Evolutionary conservation across 495 filamentous ascomycete species (phyloP).

Genomic region (Penicillium cataractarum): DNA sequence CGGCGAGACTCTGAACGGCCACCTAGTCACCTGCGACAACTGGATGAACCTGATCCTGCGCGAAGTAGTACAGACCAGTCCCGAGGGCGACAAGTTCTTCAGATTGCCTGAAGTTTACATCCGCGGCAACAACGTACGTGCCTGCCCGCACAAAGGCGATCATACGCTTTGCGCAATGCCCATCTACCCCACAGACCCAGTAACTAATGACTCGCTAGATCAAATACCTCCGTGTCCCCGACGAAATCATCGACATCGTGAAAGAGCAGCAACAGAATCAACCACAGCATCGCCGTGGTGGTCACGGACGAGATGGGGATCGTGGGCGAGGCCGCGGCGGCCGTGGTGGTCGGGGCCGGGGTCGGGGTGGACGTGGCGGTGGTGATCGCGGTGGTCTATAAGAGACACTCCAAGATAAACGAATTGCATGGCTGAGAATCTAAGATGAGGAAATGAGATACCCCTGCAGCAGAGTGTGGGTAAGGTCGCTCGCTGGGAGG

Average conservation of each 20-base stretch:
- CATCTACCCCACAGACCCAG: not conserved
- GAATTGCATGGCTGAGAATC: slow-evolving; percentile 29
- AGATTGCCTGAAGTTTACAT: slow-evolving; percentile 92
- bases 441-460: slow-evolving; percentile 40
- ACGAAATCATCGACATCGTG: slow-evolving; percentile 91
- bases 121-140: slow-evolving; percentile 88
- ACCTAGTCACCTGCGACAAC: slow-evolving; percentile 93
- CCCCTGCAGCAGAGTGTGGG: slow-evolving; percentile 39
- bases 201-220: slow-evolving; percentile 61
- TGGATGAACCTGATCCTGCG: slow-evolving; percentile 99
- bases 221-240: slow-evolving; percentile 94
- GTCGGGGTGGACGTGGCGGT: slow-evolving; percentile 44
- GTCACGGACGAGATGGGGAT: slow-evolving; percentile 62
- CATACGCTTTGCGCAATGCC: not conserved
- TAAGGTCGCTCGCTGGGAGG: slow-evolving; percentile 33
- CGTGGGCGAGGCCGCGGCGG: slow-evolving; percentile 55
- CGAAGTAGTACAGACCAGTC: slow-evolving; percentile 96
- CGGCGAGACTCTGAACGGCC: slow-evolving; percentile 95
- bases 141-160: not conserved
- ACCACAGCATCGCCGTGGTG: slow-evolving; percentile 69
- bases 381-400: slow-evolving; percentile 19
- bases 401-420: slow-evolving; percentile 4
- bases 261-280: slow-evolving; percentile 83
- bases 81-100: slow-evolving; percentile 92
- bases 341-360: slow-evolving; percentile 56